Evolutionary conservation across 2,329 filamentous ascomycete genomes (phyloP), one percentile per base, ranked within the genome.

Genomic region (Orbilia brochopaga): DNA sequence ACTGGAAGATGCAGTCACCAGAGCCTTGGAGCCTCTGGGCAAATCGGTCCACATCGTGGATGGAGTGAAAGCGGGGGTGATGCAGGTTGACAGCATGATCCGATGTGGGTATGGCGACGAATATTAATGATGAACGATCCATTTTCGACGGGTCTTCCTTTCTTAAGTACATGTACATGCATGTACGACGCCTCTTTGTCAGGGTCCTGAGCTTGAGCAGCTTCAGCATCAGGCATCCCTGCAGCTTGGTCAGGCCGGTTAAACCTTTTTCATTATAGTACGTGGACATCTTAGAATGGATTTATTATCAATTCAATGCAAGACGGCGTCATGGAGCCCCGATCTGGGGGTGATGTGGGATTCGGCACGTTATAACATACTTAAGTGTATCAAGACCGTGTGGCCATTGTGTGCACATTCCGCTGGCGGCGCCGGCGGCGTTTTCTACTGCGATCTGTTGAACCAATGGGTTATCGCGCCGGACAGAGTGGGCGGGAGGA

Each of bases 1-100:
- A 0, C 84, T 97, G 80, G 89, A 94, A 76, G 83, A 86, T 44
- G 88, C 88, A 67, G 91, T 97, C 42, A 84, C 88, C 35, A 83
- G 85, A 48, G 88, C 88, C 0, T 89, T 90, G 37, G 77, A 83
- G n/a, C 80, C 83, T 10, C 82, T 83, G 51, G 89, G 85, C 0
- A 79, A 81, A 61, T 81, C 81, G 35, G 76, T 76, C 1, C 77
- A 95, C 2, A 85, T 97, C 73, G 82, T 97, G 4, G 92, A 97
- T 79, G 92, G 91, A 0, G 88, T 92, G 40, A 86, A 87, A 78
- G 88, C 87, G 1, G 90, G 88, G 0, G 81, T 90, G 61, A 81
- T 86, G 50, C 83, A 87, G 78, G 77, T 90, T 15, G 85, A 88
- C 63, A 83, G 86, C 58, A 81, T 81, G 74, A 78, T 85, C 46